These are phyloP conservation scores for Xylaria sp. DNA, from an alignment of 2,329 filamentous ascomycete species.

Conservation along the genomic window DNA sequence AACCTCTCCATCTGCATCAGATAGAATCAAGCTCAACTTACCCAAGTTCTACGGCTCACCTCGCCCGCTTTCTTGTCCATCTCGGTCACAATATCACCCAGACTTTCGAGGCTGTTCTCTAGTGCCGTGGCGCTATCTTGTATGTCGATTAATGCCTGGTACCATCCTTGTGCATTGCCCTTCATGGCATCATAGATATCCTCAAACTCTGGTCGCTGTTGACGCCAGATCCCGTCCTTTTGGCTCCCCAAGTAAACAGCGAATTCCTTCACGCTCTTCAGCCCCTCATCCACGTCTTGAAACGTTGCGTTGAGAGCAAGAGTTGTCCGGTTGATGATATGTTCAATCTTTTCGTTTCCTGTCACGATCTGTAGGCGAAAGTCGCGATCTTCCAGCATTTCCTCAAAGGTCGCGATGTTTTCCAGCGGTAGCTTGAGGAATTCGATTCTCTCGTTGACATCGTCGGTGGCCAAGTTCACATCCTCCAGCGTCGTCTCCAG, in stretches of 20 bases:
- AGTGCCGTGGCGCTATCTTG: constrained; percentile 74
- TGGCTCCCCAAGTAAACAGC: constrained; percentile 75
- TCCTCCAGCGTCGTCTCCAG: constrained; percentile 86
- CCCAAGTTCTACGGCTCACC: constrained; percentile 78
- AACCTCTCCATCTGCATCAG: not conserved
- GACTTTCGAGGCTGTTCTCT: constrained; percentile 70
- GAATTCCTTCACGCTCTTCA: constrained; percentile 77
- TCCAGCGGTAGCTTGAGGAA: constrained; percentile 83
- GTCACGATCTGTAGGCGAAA: constrained; percentile 84
- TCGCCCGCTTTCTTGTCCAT: constrained; percentile 86
- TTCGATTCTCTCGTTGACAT: constrained; percentile 80
- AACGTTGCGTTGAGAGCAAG: constrained; percentile 76
- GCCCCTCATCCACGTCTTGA: constrained; percentile 78
- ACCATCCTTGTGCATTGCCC: constrained; percentile 91
- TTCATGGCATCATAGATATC: constrained; percentile 89
- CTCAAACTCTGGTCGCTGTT: constrained; percentile 65
- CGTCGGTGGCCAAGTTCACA: constrained; percentile 75
- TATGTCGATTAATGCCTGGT: constrained; percentile 76
- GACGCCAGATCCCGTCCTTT: constrained; percentile 63
- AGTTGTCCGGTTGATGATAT: constrained; percentile 82
- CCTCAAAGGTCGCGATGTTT: constrained; percentile 81
- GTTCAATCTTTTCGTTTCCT: constrained; percentile 90
- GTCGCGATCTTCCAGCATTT: constrained; percentile 81
- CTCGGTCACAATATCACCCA: constrained; percentile 79
- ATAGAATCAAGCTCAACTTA: constrained; percentile 50